phyloP scores from a whole-genome alignment of 306 rosid species.

The Dryas octopetala region DNA sequence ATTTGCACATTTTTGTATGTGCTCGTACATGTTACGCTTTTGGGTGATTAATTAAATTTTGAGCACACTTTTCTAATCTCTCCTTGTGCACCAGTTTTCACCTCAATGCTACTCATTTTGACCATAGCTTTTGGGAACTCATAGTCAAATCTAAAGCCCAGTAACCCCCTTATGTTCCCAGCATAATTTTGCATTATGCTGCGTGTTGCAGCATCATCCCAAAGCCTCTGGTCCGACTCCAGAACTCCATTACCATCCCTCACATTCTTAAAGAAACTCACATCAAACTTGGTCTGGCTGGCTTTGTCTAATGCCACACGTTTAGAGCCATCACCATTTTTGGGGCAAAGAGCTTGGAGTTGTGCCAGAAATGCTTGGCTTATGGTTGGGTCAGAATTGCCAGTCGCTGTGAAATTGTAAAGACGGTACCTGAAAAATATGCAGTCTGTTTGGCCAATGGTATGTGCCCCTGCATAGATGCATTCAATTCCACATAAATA shows the following conservation, averaged over 20 bases:
- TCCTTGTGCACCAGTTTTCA: slow-evolving; percentile 60
- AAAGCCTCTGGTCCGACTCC: slow-evolving; percentile 77
- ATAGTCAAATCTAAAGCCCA: slow-evolving; percentile 55
- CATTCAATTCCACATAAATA: not conserved
- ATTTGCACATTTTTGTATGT: not conserved
- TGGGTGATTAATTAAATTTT: slow-evolving; percentile 44
- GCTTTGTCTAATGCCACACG: slow-evolving; percentile 53
- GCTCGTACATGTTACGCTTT: not conserved
- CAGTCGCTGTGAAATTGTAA: slow-evolving; percentile 57
- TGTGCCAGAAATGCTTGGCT: slow-evolving; percentile 44
- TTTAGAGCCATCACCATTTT: slow-evolving; percentile 55
- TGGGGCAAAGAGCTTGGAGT: slow-evolving; percentile 50
- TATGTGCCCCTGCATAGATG: slow-evolving; percentile 54
- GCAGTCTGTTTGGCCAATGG: slow-evolving; percentile 71
- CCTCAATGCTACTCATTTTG: slow-evolving; percentile 68
- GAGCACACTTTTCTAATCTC: slow-evolving; percentile 70
- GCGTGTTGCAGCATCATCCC: slow-evolving; percentile 48
- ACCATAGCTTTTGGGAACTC: slow-evolving; percentile 78
- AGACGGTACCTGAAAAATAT: slow-evolving; percentile 56
- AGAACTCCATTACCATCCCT: slow-evolving; percentile 59
- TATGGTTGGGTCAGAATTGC: slow-evolving; percentile 65
- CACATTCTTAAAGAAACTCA: slow-evolving; percentile 61
- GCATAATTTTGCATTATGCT: slow-evolving; percentile 54
- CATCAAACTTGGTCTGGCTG: slow-evolving; percentile 53
- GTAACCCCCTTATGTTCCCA: slow-evolving; percentile 50